Conservation (phyloP, 75 land plant genomes). For the Selaginella tamariscina region DNA sequence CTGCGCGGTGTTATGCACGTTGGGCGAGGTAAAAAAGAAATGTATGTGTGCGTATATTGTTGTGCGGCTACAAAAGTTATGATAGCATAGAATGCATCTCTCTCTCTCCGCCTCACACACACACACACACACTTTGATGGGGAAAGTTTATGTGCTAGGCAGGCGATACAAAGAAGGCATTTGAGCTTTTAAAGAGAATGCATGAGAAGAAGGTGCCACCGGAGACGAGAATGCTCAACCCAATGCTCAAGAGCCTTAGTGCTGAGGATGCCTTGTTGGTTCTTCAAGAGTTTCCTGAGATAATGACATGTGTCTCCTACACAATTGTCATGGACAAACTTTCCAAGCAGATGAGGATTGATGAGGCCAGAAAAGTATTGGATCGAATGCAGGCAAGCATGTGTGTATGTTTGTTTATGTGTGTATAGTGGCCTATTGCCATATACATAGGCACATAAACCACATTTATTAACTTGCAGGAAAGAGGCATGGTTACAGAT, state of each 20-base stretch:
- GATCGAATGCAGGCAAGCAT: neutral
- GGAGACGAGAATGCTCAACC: neutral
- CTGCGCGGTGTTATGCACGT: neutral
- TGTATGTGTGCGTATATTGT: too few species aligned
- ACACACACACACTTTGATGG: too few species aligned
- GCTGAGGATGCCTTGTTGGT: neutral
- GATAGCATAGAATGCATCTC: too few species aligned
- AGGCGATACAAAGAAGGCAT: neutral
- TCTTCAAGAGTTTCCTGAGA: neutral
- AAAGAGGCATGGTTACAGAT: constrained; percentile 31
- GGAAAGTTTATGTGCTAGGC: neutral
- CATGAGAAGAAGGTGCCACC: neutral
- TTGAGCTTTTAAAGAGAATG: neutral
- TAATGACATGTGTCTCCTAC: neutral
- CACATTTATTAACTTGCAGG: too few species aligned
- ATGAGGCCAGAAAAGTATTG: neutral
- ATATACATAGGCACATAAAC: too few species aligned
- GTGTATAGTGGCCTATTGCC: too few species aligned
- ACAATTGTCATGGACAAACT: neutral
- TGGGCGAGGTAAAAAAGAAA: too few species aligned
- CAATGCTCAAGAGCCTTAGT: neutral
- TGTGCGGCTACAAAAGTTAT: too few species aligned
- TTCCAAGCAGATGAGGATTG: neutral
- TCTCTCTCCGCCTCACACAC: too few species aligned
- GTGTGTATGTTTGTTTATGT: too few species aligned